Evolutionary conservation across 148 eudicot species (phyloP).

Genomic region (Silene uniflora): DNA sequence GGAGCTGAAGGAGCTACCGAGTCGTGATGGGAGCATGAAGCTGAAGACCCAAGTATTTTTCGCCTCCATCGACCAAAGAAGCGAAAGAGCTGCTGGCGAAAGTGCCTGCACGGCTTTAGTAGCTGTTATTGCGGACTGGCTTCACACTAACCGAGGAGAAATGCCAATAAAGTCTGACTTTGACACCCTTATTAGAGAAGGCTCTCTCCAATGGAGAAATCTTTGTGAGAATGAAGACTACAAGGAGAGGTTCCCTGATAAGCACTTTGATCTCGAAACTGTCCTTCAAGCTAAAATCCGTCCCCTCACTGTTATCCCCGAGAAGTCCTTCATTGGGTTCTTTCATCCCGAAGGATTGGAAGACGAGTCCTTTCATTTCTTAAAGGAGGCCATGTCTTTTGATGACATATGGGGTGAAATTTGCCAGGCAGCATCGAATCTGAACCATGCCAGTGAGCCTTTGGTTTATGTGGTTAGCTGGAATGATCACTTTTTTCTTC

Average conservation of each 20-base stretch:
- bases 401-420: slow-evolving; percentile 87
- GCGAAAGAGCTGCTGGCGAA: slow-evolving; percentile 75
- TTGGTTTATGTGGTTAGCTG: slow-evolving; percentile 64
- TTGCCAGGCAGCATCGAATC: slow-evolving; percentile 29
- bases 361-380: slow-evolving; percentile 51
- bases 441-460: slow-evolving; percentile 31
- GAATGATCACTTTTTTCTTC: slow-evolving; percentile 81
- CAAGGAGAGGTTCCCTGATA: slow-evolving; percentile 62
- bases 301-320: slow-evolving; percentile 45
- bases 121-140: slow-evolving; percentile 82
- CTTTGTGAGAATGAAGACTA: slow-evolving; percentile 54
- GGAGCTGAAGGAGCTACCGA: slow-evolving; percentile 57
- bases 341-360: slow-evolving; percentile 68
- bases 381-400: slow-evolving; percentile 72
- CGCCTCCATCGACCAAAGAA: slow-evolving; percentile 80
- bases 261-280: slow-evolving; percentile 84
- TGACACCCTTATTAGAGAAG: slow-evolving; percentile 71
- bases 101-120: slow-evolving; percentile 83
- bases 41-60: slow-evolving; percentile 66
- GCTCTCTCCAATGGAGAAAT: slow-evolving; percentile 73
- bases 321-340: slow-evolving; percentile 75
- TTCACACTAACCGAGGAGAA: slow-evolving; percentile 50
- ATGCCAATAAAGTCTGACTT: slow-evolving; percentile 75
- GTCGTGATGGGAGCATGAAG: slow-evolving; percentile 70
- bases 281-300: slow-evolving; percentile 58